Base-by-base conservation (phyloP, 164 flowering plant genomes). In the Liriodendron chinense region DNA sequence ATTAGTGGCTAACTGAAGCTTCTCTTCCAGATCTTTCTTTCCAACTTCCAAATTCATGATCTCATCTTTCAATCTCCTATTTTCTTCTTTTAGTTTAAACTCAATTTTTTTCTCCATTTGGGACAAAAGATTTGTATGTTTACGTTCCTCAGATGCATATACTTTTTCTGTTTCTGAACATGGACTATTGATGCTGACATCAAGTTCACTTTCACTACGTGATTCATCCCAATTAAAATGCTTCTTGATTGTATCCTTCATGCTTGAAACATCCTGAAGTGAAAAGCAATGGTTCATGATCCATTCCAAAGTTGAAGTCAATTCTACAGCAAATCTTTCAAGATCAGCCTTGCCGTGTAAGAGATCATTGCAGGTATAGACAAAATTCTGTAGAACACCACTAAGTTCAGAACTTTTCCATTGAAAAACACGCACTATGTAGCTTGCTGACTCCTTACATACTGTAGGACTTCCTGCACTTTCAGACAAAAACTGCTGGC, bases 351-450 rank as follows among this genome's bases (percentile, higher is more conserved):
- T 88, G 66, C 87, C 92, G 67, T 77, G 73, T 69, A 88, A 73
- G 7, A 90, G 71, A 56, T 81, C 87, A 78, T 83, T 78, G 72
- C 98, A 90, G n/a, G 82, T 69, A 59, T 65, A 72, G 65, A 86
- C 70, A 74, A 90, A 86, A 18, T 77, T 73, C 47, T 75, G 85
- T 47, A 89, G 76, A 76, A 89, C 80, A 47, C 78, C 66, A 76
- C 69, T 79, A 22, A 93, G 80, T 75, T 93, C 95, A 75, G 89
- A 84, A 61, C 80, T 76, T 81, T 83, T 88, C 94, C 94, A 90
- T 26, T 88, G 94, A 68, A 93, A 88, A 69, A 88, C 88, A 74
- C 83, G 92, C 79, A 89, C 86, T 48, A 66, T 78, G 84, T 86
- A 87, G 63, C 85, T 89, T 75, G 74, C 72, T 69, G 78, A 73